Base-by-base conservation (phyloP, 176 grass and related monocot species). In the Neostapfia colusana region DNA sequence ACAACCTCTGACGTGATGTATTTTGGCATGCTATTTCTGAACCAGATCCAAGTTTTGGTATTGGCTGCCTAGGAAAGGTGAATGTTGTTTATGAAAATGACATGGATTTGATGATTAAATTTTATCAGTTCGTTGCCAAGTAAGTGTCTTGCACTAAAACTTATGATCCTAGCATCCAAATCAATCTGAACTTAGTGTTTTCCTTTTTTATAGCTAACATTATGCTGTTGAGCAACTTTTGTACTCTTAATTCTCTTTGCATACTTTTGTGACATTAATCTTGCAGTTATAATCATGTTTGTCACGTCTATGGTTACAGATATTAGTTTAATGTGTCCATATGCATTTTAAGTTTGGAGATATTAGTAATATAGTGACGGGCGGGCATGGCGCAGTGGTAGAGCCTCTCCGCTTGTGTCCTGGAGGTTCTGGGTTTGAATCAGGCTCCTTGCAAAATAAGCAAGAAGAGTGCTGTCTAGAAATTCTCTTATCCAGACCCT, bases 41-140 rank as follows among this genome's bases (percentile, higher is more conserved):
- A 81, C 75, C 84, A 96, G 89, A 92, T 96, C 93, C 93, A 79
- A 82, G 87, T 79, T 83, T 92, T 79, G 89, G 89, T 61, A 96
- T 96, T 67, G 75, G 82, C 38, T 96, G 84, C 87, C 82, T 96
- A 50, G 93, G 93, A 74, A 96, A 90, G 69, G 87, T 96, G 58
- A 95, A 89, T 12, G 14, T 67, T 45, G 43, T 91, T 63, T 95
- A 87, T 39, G 83, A 91, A 67, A 91, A 82, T 79, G 81, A 96
- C 87, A 96, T 79, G 84, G 89, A 92, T 15, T 70, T 96, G 82
- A 96, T 92, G 93, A 78, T 92, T 76, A 83, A 88, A 63, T 92
- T 92, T 84, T 92, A 90, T 49, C 84, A 84, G 10, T 96, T 96
- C 81, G 87, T 96, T 85, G 89, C 93, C 65, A 96, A 90, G 93